These are phyloP conservation scores for Russula lepida DNA, from an alignment of 768 basidiomycete genomes.

Conservation along the genomic window DNA sequence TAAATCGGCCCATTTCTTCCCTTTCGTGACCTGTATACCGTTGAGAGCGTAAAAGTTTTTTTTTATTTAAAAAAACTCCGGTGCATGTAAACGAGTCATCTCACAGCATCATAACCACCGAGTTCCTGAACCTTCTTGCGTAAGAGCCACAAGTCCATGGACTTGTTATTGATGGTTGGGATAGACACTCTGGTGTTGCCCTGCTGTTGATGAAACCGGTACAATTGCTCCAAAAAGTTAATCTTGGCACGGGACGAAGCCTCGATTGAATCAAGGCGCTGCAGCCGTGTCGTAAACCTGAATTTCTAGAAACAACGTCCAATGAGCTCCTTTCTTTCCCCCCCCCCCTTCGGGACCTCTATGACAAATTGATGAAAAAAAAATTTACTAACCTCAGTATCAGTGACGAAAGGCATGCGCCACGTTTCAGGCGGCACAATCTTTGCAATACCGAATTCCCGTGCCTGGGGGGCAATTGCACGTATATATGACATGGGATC, in stretches of 20 bases:
- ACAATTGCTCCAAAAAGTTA: conserved; percentile 95
- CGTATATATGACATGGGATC: conserved; percentile 93
- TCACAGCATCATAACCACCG: conserved; percentile 83
- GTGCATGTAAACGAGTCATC: conserved; percentile 23
- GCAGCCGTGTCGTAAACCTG: conserved; percentile 92
- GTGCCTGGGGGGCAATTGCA: conserved; percentile 63
- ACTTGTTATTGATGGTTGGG: conserved; percentile 87
- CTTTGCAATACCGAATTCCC: conserved; percentile 87
- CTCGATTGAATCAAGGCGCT: conserved; percentile 93
- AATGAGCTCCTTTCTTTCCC: conserved; percentile 18
- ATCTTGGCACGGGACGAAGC: conserved; percentile 94
- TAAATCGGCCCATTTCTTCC: conserved; percentile 83
- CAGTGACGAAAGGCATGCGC: conserved; percentile 93
- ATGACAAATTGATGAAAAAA: conserved; percentile 23
- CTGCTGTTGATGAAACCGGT: conserved; percentile 94
- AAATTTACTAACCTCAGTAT: conserved; percentile 63
- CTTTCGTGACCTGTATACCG: conserved; percentile 61
- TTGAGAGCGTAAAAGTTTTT: background rate
- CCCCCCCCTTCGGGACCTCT: conserved; percentile 25
- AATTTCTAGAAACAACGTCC: conserved; percentile 48
- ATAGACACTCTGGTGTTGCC: conserved; percentile 86
- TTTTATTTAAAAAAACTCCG: background rate
- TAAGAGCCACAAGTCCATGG: conserved; percentile 88
- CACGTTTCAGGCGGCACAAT: conserved; percentile 88
- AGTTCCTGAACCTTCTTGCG: conserved; percentile 84